Conservation (phyloP, 2,329 filamentous ascomycete species). For the Colletotrichum echinochloae region DNA sequence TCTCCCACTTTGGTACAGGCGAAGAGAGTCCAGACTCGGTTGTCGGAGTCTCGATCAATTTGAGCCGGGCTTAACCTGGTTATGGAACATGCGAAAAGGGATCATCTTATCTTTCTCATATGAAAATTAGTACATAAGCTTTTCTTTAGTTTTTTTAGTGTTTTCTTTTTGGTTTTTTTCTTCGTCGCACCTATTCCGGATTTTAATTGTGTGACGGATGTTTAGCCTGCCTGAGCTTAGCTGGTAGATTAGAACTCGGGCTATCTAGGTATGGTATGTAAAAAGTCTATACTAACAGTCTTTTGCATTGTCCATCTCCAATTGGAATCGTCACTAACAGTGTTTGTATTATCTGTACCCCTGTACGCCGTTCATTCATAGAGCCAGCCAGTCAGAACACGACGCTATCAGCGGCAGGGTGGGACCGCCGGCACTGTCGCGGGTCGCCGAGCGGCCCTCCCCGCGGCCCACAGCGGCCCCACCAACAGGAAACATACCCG, state of each 20-base stretch:
- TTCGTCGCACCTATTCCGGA: neutral
- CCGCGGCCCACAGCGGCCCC: conserved; percentile 28
- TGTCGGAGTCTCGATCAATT: neutral
- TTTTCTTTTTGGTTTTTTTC: too few relatives aligned
- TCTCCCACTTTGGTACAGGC: conserved; percentile 9
- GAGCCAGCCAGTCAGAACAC: neutral
- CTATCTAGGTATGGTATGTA: neutral
- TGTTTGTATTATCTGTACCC: neutral
- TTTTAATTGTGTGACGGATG: too few relatives aligned
- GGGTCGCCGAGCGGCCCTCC: conserved; percentile 18
- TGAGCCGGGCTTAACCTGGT: neutral
- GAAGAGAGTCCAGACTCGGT: neutral
- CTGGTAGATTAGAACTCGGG: too few relatives aligned
- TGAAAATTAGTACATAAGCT: too few relatives aligned
- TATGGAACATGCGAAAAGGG: neutral
- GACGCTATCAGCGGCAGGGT: conserved; percentile 10
- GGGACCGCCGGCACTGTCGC: conserved; percentile 23
- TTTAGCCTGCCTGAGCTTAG: too few relatives aligned
- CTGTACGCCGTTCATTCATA: neutral
- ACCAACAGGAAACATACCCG: conserved; percentile 32
- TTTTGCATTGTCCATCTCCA: neutral
- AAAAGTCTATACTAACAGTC: neutral
- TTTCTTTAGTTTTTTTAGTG: too few relatives aligned
- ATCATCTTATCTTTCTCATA: neutral
- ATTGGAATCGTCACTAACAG: neutral